Evolutionary conservation across 192 early-diverging fungal species (phyloP).

Genomic region (Coemansia sp.): DNA sequence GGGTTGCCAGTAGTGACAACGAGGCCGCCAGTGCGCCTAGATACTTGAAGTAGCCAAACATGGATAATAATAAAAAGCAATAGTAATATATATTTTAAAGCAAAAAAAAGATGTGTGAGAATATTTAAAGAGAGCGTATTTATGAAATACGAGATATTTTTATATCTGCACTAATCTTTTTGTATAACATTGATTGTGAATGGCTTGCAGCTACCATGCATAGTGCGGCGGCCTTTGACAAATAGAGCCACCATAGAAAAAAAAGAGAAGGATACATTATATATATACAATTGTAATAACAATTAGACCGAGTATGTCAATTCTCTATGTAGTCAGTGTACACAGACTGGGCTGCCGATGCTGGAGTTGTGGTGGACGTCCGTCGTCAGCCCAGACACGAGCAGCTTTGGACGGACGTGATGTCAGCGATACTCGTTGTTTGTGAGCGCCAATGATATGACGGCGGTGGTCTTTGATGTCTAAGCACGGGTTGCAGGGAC

Average conservation of each 20-base stretch:
- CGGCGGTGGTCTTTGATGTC: conserved; percentile 34
- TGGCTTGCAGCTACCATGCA: conserved; percentile 5
- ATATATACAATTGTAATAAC: background rate
- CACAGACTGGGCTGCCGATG: conserved; percentile 18
- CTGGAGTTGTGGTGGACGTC: conserved; percentile 4
- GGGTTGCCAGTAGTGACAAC: conserved; percentile 1
- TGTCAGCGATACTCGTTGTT: background rate
- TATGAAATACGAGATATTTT: background rate
- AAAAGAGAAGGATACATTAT: background rate
- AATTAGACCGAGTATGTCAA: background rate
- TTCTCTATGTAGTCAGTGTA: conserved; percentile 3
- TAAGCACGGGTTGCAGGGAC: conserved; percentile 49
- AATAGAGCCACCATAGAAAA: background rate
- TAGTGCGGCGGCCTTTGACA: conserved; percentile 5
- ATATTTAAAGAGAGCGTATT: background rate
- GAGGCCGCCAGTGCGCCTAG: background rate
- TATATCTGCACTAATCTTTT: background rate
- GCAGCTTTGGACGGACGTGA: background rate
- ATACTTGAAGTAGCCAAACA: conserved; percentile 8
- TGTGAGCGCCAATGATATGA: background rate
- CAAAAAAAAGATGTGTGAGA: background rate
- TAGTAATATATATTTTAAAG: background rate
- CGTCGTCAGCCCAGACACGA: conserved; percentile 5
- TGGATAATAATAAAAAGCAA: background rate
- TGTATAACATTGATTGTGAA: background rate